Percentiles rank a stretch among this genome's conserved stretches.
Conservation (phyloP, 2,329 filamentous ascomycete genomes). For the Daldinia eschscholtzii region DNA sequence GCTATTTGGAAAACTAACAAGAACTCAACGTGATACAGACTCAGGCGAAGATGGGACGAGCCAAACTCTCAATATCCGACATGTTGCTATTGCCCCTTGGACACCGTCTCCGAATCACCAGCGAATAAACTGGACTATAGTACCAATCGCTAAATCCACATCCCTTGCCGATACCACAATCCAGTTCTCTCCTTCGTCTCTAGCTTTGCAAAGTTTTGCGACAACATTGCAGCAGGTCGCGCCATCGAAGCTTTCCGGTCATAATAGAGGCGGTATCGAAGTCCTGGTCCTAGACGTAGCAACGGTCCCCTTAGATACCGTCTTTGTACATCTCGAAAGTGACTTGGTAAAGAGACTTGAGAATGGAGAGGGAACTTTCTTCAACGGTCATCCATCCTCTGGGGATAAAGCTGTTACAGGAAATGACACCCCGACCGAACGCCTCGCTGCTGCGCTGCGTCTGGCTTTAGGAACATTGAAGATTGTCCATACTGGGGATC, state of each 20-base stretch:
- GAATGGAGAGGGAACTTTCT: conserved; percentile 86
- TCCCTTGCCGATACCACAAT: conserved; percentile 81
- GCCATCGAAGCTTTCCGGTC: conserved; percentile 78
- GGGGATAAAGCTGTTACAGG: conserved; percentile 51
- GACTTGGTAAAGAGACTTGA: conserved; percentile 84
- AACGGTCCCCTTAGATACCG: conserved; percentile 82
- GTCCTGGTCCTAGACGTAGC: conserved; percentile 85
- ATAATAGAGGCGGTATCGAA: conserved; percentile 83
- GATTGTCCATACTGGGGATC: conserved; percentile 86
- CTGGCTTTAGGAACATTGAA: conserved; percentile 78
- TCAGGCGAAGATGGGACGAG: conserved; percentile 50
- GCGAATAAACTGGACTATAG: conserved; percentile 83
- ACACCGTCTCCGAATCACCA: conserved; percentile 69
- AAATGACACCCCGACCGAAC: conserved; percentile 62
- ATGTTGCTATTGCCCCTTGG: conserved; percentile 83
- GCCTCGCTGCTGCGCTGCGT: conserved; percentile 75
- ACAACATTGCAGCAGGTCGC: conserved; percentile 78
- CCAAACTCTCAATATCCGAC: conserved; percentile 60
- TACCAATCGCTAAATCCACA: conserved; percentile 77
- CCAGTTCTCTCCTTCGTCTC: conserved; percentile 79
- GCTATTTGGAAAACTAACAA: conserved; percentile 30
- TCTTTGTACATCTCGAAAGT: conserved; percentile 88
- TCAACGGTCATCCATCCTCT: conserved; percentile 67
- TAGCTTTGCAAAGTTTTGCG: conserved; percentile 83
- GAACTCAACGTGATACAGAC: conserved; percentile 43